Conservation (phyloP, 2,329 filamentous ascomycete species). For the Microdochium bolleyi region DNA sequence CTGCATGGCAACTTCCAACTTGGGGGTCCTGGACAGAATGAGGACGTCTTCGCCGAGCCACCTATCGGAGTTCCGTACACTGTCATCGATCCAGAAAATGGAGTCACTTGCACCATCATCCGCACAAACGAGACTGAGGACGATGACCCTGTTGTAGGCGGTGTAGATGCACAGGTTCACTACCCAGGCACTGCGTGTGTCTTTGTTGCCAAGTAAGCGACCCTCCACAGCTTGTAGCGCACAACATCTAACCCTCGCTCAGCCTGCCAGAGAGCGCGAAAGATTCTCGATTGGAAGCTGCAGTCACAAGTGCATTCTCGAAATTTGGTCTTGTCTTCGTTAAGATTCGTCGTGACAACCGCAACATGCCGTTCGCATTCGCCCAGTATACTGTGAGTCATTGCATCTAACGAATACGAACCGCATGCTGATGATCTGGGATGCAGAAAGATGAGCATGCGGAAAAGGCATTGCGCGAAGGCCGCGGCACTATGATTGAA, state of each 20-base stretch:
- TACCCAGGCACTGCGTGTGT: slow-evolving; percentile 50
- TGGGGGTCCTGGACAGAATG: not conserved
- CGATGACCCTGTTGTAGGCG: slow-evolving; percentile 4
- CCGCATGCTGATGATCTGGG: slow-evolving; percentile 12
- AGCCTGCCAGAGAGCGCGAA: slow-evolving; percentile 43
- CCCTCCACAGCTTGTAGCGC: not conserved
- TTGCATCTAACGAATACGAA: not conserved
- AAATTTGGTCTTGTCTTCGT: slow-evolving; percentile 49
- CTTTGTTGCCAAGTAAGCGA: slow-evolving; percentile 58
- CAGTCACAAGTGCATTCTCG: slow-evolving; percentile 44
- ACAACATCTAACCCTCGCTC: not conserved
- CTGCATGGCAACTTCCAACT: not conserved
- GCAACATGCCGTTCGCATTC: slow-evolving; percentile 56
- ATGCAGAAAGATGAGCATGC: slow-evolving; percentile 40
- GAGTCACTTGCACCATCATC: not conserved
- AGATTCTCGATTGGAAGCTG: slow-evolving; percentile 42
- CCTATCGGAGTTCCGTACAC: not conserved
- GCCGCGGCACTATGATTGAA: slow-evolving; percentile 38
- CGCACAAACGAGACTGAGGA: not conserved
- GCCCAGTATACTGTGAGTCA: slow-evolving; percentile 51
- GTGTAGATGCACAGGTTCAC: slow-evolving; percentile 40
- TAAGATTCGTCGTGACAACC: slow-evolving; percentile 52
- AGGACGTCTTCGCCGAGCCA: not conserved
- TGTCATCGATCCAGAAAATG: not conserved
- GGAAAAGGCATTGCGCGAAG: slow-evolving; percentile 34